Base-by-base conservation (phyloP, 1,139 yeast genomes). In the Blastobotrys aristatus region DNA sequence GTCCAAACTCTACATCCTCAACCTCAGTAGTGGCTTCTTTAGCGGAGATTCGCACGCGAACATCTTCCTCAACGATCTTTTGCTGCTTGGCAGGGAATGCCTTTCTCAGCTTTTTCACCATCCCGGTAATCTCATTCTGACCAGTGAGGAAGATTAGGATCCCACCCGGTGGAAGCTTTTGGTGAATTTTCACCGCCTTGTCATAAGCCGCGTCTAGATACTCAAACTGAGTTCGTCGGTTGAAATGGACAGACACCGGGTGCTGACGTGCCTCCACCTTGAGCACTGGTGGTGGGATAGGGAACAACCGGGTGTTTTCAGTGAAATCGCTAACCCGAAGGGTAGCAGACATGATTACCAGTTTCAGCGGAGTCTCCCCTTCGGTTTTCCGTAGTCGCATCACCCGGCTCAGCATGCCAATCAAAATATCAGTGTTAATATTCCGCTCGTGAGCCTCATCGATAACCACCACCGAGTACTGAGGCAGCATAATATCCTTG, bases 381-480 rank as follows among this genome's bases (percentile, higher is more conserved):
- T 16, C 24, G 8, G 54, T 49, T 21, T 51, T 49, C 64, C 99
- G 79, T 40, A 92, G 72, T 56, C 76, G 80, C 53, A 88, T 75
- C n/a, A 90, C 83, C 56, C 98, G 79, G 60, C 96, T 87, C 47
- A 92, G 71, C 82, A 92, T 86, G 45, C 99, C 99, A 55, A 94
- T 88, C 50, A 94, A 71, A 46, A 94, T 90, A 68, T 94, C 99
- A 0, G 99, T 94, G 60, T 92, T 94, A 53, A 90, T 82, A 61
- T 89, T 90, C 62, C 99, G 78, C 65, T 94, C 98, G 65, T 94
- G 99, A 0, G 99, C 99, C 67, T 92, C 99, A 70, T 94, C 99
- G 52, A 94, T 87, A 30, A 94, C 77, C 38, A 94, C 74, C 1
- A 85, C 82, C 0, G 97, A 88, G 63, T 94, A 94, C 61, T 86